Evolutionary conservation across 1,284 basidiomycete genomes (phyloP).

Genomic region (Cryptococcus sp.): DNA sequence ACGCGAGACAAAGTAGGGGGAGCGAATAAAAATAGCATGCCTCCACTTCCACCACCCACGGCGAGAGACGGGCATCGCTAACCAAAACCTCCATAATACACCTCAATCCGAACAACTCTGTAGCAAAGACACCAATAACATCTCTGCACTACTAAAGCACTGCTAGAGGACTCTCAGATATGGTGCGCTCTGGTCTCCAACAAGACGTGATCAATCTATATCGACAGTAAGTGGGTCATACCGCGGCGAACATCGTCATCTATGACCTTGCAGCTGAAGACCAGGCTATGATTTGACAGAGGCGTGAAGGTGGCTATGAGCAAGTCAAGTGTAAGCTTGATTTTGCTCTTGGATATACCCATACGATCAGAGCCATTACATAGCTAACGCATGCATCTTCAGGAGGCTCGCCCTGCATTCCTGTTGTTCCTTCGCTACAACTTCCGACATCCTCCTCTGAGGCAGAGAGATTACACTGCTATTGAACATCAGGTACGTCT

Average conservation of each 20-base stretch:
- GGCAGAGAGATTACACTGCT: conserved; percentile 46
- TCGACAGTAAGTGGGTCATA: conserved; percentile 29
- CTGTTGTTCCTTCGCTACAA: conserved; percentile 46
- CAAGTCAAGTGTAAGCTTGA: conserved; percentile 32
- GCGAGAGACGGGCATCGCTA: not conserved
- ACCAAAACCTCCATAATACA: not conserved
- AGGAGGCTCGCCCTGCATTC: conserved; percentile 37
- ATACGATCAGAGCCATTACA: not conserved
- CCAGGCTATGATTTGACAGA: conserved; percentile 14
- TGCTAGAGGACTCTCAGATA: conserved; percentile 1
- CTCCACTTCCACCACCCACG: conserved; percentile 1
- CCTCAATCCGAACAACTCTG: not conserved
- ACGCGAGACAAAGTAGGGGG: conserved; percentile 1
- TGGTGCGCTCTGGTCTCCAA: conserved; percentile 48
- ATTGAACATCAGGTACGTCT: conserved; percentile 48
- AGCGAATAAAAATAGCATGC: not conserved
- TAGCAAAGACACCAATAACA: not conserved
- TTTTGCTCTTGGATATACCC: not conserved
- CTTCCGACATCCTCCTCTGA: conserved; percentile 46
- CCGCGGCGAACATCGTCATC: not conserved
- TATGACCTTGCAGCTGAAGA: conserved; percentile 1
- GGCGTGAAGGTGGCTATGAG: conserved; percentile 38
- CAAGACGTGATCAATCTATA: conserved; percentile 49
- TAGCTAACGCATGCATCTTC: not conserved
- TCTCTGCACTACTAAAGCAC: not conserved